Evolutionary conservation across 306 rosid species (phyloP), one percentile per base, ranked within the genome.

Genomic region (Astragalus membranaceus): DNA sequence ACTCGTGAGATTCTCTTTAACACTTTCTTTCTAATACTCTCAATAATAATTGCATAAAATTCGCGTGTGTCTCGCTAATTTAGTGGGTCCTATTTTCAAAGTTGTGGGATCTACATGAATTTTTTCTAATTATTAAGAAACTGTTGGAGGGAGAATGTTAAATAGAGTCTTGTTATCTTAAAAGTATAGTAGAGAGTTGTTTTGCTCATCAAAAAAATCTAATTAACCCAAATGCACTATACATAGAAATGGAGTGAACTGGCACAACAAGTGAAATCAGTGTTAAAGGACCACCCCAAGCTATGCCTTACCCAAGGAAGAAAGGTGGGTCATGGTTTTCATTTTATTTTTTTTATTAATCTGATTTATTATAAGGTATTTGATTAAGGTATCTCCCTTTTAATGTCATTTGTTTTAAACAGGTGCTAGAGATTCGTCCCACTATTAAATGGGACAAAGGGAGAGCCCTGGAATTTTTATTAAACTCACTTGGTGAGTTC

Each of bases 391-490:
- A 72, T 47, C 74, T 80, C 35, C 80, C 42, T 78, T 64, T 71
- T 70, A 62, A 14, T 61, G 10, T 29, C 49, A 42, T 79, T 67
- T 69, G 15, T 64, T 17, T 33, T 37, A 46, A 44, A 36, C 85
- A 91, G 96, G 96, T 89, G 46, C 72, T 89, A 33, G 96, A 92
- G 85, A 89, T 92, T 50, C 96, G 92, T 36, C 98, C 98, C 36
- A 83, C 88, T 29, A 87, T 89, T 81, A 89, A 89, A 87, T 92
- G 96, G 98, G 98, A 92, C 88, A 89, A 92, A 68, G 96, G 98
- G 16, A 89, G 84, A 58, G 98, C 98, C 30, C 69, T 92, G 63
- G 98, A 92, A 69, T 92, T 87, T 87, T 74, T 92, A 78, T 74
- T 92, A 39, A 87, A 89, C 76, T 85, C 96, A 17, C 94, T 92